These are phyloP conservation scores for Dunaliella primolecta DNA, from an alignment of 139 green algal genomes.

Conservation along the genomic window DNA sequence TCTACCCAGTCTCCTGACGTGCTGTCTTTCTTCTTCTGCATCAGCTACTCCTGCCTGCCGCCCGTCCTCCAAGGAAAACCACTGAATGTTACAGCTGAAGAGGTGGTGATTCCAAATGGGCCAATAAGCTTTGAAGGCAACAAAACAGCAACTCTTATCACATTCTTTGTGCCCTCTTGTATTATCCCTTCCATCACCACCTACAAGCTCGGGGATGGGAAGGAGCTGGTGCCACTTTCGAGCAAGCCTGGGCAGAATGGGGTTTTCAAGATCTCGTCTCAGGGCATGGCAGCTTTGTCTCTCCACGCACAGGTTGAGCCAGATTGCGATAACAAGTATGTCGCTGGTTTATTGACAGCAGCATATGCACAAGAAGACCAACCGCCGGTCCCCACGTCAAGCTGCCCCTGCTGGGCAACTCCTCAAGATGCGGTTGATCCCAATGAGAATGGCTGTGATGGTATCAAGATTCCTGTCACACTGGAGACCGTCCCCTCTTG, in stretches of 20 bases:
- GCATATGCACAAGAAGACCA: neutral
- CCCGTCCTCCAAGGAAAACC: neutral
- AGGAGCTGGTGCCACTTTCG: neutral
- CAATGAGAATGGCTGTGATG: neutral
- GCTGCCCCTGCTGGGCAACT: conserved; percentile 26
- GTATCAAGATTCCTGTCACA: conserved; percentile 22
- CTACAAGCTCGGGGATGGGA: neutral
- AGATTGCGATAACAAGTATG: neutral
- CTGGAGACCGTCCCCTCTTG: conserved; percentile 18
- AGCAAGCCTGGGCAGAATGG: neutral
- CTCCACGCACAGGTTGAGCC: neutral
- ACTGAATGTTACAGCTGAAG: neutral
- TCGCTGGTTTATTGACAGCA: neutral
- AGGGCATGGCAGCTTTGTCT: neutral
- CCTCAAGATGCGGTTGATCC: neutral
- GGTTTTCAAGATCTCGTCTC: neutral
- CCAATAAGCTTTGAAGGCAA: neutral
- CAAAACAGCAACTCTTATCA: neutral
- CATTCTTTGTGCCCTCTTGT: neutral
- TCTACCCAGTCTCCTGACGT: neutral
- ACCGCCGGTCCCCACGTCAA: conserved; percentile 3
- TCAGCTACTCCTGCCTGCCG: neutral
- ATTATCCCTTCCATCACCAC: neutral
- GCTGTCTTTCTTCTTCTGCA: neutral
- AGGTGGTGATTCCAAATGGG: neutral